Evolutionary conservation across 2,329 filamentous ascomycete species (phyloP).

Genomic region (Byssoonygena ceratinophila): DNA sequence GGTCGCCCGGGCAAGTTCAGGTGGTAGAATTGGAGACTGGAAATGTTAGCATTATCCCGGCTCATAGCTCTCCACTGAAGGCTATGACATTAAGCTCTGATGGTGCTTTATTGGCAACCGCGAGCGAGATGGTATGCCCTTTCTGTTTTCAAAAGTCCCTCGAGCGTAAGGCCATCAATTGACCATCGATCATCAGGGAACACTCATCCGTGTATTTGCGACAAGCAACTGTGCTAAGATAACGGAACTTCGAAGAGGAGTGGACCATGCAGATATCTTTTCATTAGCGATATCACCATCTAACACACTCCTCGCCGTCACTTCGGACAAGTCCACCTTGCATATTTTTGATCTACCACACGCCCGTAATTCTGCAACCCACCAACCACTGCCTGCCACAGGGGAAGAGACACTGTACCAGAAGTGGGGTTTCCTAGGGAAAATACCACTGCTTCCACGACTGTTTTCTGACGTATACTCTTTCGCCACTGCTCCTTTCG

Average conservation of each 20-base stretch:
- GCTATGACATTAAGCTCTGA: constrained; percentile 71
- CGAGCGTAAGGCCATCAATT: not conserved
- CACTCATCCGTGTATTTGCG: constrained; percentile 74
- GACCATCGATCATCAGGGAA: constrained; percentile 47
- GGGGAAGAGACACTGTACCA: constrained; percentile 46
- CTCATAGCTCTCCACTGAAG: constrained; percentile 67
- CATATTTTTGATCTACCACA: constrained; percentile 80
- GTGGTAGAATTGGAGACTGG: constrained; percentile 66
- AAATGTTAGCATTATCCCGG: constrained; percentile 87
- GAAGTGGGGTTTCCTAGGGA: constrained; percentile 78
- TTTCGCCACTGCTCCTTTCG: constrained; percentile 68
- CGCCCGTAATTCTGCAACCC: constrained; percentile 28
- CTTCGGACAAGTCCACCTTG: constrained; percentile 90
- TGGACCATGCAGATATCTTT: constrained; percentile 79
- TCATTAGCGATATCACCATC: constrained; percentile 79
- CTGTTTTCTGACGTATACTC: constrained; percentile 86
- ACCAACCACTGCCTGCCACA: constrained; percentile 14
- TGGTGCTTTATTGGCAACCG: constrained; percentile 73
- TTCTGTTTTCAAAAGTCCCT: not conserved
- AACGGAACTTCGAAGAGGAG: constrained; percentile 74
- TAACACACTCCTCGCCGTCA: constrained; percentile 71
- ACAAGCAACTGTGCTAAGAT: constrained; percentile 70
- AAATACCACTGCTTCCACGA: constrained; percentile 71
- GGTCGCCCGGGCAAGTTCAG: constrained; percentile 78
- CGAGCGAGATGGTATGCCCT: constrained; percentile 60